phyloP scores from a whole-genome alignment of 176 grass and related monocot genomes.

The Aegilops speltoides region DNA sequence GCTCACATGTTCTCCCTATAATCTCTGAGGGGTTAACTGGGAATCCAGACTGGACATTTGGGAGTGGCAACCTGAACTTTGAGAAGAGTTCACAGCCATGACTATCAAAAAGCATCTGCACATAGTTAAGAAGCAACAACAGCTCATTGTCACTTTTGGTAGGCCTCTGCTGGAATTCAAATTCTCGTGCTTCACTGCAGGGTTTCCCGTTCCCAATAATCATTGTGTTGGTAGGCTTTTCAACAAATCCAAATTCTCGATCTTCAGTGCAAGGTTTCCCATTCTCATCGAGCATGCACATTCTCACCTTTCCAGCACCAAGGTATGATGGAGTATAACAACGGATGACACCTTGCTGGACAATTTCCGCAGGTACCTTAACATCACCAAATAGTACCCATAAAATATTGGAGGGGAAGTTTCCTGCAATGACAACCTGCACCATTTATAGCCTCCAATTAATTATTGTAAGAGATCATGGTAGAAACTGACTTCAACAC shows the following conservation, averaged over 20 bases:
- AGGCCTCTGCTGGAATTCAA: conserved; percentile 41
- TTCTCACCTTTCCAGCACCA: conserved; percentile 64
- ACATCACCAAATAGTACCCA: conserved; percentile 71
- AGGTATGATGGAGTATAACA: conserved; percentile 65
- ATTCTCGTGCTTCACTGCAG: conserved; percentile 47
- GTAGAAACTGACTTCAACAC: background rate
- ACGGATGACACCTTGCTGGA: conserved; percentile 75
- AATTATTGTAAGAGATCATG: conserved; percentile 4
- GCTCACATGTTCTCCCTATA: conserved; percentile 20
- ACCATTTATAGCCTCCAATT: conserved; percentile 32
- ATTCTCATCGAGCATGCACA: conserved; percentile 59
- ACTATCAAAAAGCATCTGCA: conserved; percentile 59
- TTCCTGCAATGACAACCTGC: conserved; percentile 87
- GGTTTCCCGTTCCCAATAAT: conserved; percentile 41
- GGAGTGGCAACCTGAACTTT: conserved; percentile 20
- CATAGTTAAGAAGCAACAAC: conserved; percentile 49
- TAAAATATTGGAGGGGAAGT: conserved; percentile 49
- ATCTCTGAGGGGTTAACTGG: conserved; percentile 35
- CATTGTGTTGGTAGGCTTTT: conserved; percentile 50
- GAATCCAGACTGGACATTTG: conserved; percentile 10
- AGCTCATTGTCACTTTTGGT: conserved; percentile 52
- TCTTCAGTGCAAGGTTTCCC: conserved; percentile 59
- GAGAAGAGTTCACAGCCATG: conserved; percentile 33
- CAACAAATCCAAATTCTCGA: conserved; percentile 66
- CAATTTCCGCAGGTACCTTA: conserved; percentile 66